Conservation (phyloP, 2,329 filamentous ascomycete genomes). For the Stagonosporopsis chrysanthemi region DNA sequence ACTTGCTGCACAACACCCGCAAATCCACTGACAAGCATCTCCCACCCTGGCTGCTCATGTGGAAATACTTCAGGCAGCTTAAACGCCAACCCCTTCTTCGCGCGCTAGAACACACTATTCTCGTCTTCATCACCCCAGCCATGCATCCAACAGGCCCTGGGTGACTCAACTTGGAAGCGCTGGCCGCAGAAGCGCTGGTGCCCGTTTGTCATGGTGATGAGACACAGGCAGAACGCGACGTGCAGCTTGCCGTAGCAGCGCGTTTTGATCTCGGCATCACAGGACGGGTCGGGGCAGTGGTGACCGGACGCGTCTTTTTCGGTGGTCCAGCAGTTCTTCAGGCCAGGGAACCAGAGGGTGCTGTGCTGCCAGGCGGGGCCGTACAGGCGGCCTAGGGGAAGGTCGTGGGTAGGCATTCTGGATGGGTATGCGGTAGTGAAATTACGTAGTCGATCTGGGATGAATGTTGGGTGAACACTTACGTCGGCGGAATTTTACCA, state of each 20-base stretch:
- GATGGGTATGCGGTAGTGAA: too few species aligned
- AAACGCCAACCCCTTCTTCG: not conserved
- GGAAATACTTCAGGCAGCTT: constrained; percentile 3
- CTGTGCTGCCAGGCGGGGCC: constrained; percentile 5
- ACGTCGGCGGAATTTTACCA: too few species aligned
- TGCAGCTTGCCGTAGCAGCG: constrained; percentile 5
- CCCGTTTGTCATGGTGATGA: not conserved
- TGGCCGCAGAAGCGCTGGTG: constrained; percentile 8
- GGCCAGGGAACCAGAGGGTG: constrained; percentile 1
- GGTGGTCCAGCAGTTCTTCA: constrained; percentile 6
- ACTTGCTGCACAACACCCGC: not conserved
- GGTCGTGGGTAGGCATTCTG: not conserved
- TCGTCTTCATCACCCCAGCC: not conserved
- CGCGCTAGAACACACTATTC: too few species aligned
- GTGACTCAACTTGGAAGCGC: constrained; percentile 9
- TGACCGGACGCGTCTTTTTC: constrained; percentile 7
- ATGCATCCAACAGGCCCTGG: not conserved
- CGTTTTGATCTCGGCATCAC: constrained; percentile 1
- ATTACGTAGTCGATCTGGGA: too few species aligned
- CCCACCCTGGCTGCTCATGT: constrained; percentile 6
- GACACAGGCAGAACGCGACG: constrained; percentile 2
- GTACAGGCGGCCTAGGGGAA: constrained; percentile 9
- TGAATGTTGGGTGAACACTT: too few species aligned
- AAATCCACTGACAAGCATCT: not conserved
- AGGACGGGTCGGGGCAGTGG: constrained; percentile 4